Conservation (phyloP, 2,329 filamentous ascomycete species). For the Thermomyces lanuginosus region DNA sequence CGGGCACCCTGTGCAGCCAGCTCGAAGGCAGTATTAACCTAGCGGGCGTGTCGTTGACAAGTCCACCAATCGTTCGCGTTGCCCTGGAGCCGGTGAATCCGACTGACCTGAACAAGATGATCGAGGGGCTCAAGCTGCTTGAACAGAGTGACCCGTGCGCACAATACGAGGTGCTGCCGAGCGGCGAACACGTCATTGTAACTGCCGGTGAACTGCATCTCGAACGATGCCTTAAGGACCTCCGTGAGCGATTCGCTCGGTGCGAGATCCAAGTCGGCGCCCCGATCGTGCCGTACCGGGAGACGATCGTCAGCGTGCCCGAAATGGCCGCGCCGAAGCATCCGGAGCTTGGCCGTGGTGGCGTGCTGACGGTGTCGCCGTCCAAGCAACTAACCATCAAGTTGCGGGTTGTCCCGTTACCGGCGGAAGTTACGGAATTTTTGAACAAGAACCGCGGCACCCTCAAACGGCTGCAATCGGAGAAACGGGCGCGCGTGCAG, state of each 20-base stretch:
- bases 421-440: constrained; percentile 65
- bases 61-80: constrained; percentile 85
- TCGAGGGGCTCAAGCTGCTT: constrained; percentile 66
- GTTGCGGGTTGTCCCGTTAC: constrained; percentile 63
- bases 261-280: constrained; percentile 91
- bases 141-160: constrained; percentile 93
- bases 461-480: constrained; percentile 63
- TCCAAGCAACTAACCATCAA: constrained; percentile 74
- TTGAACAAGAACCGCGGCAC: constrained; percentile 62
- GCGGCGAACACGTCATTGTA: constrained; percentile 84
- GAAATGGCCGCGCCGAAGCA: constrained; percentile 87
- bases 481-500: constrained; percentile 40
- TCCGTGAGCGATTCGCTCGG: constrained; percentile 78
- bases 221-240: constrained; percentile 81
- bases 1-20: constrained; percentile 79
- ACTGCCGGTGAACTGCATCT: constrained; percentile 91
- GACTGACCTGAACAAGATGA: constrained; percentile 85
- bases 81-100: constrained; percentile 89
- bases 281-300: constrained; percentile 87
- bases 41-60: constrained; percentile 64
- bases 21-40: constrained; percentile 77
- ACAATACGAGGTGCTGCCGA: constrained; percentile 82
- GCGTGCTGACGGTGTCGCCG: constrained; percentile 55
- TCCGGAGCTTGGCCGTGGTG: constrained; percentile 71
- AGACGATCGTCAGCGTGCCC: constrained; percentile 71